These are phyloP conservation scores for Syzygium malaccense DNA, from an alignment of 441 rosid genomes.

Conservation along the genomic window DNA sequence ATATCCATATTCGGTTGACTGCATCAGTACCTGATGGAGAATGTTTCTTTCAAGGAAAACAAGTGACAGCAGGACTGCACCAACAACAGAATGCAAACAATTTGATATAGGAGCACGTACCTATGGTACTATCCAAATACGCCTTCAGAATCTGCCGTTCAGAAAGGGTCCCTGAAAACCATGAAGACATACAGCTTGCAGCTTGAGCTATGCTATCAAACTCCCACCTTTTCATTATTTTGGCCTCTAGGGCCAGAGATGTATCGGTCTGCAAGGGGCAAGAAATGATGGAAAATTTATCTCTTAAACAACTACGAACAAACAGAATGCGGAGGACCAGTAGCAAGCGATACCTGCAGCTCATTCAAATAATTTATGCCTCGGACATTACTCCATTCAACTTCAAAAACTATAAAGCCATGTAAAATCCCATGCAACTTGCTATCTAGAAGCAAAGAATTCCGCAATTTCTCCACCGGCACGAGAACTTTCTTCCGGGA, in stretches of 20 bases:
- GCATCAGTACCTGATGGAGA: not conserved
- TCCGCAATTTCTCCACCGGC: conserved; percentile 64
- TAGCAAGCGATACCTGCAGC: conserved; percentile 65
- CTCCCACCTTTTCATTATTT: conserved; percentile 93
- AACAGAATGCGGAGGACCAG: not conserved
- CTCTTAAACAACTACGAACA: not conserved
- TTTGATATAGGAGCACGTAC: conserved; percentile 22
- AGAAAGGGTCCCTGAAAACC: conserved; percentile 69
- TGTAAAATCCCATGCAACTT: conserved; percentile 70
- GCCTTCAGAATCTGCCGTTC: conserved; percentile 46
- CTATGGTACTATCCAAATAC: conserved; percentile 49
- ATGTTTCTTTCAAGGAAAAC: not conserved
- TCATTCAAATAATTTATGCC: conserved; percentile 87
- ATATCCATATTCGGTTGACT: not conserved
- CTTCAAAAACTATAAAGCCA: conserved; percentile 92
- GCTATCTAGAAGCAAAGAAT: conserved; percentile 49
- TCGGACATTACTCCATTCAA: conserved; percentile 71
- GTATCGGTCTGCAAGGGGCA: conserved; percentile 67
- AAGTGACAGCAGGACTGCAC: not conserved
- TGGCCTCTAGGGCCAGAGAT: conserved; percentile 82
- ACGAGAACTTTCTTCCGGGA: conserved; percentile 45
- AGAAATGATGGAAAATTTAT: conserved; percentile 11
- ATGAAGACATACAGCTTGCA: conserved; percentile 41
- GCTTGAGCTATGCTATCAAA: conserved; percentile 89
- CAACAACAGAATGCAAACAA: not conserved